Evolutionary conservation across 2,329 filamentous ascomycete genomes (phyloP).

Genomic region (Tolypocladium guangdongense): DNA sequence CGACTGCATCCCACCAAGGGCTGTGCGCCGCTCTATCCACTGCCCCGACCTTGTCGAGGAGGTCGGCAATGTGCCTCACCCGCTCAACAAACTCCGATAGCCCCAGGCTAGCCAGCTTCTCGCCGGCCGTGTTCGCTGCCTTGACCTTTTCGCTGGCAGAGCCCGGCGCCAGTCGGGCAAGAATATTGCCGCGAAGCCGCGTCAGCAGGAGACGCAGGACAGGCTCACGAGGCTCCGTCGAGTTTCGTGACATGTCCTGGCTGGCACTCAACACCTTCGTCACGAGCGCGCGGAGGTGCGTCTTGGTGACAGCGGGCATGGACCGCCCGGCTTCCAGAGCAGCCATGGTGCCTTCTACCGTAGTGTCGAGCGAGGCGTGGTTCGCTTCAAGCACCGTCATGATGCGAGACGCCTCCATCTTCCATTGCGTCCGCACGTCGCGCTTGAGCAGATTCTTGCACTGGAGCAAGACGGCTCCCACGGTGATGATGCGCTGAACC

Average conservation of each 20-base stretch:
- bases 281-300: slow-evolving; percentile 46
- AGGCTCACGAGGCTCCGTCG: slow-evolving; percentile 38
- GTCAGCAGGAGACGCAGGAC: slow-evolving; percentile 57
- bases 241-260: slow-evolving; percentile 29
- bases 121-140: slow-evolving; percentile 56
- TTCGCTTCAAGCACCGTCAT: slow-evolving; percentile 54
- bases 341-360: slow-evolving; percentile 50
- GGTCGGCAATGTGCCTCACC: slow-evolving; percentile 58
- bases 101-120: slow-evolving; percentile 58
- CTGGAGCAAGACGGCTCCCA: slow-evolving; percentile 64
- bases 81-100: slow-evolving; percentile 63
- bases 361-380: slow-evolving; percentile 37
- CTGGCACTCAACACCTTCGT: slow-evolving; percentile 43
- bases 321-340: slow-evolving; percentile 50
- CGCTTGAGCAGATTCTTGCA: slow-evolving; percentile 77
- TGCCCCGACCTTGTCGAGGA: slow-evolving; percentile 50
- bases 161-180: slow-evolving; percentile 51
- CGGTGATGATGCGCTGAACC: slow-evolving; percentile 52
- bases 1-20: slow-evolving; percentile 59
- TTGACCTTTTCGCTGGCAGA: slow-evolving; percentile 61
- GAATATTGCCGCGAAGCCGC: slow-evolving; percentile 55
- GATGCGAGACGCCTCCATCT: slow-evolving; percentile 60
- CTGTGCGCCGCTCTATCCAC: slow-evolving; percentile 61
- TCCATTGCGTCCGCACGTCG: slow-evolving; percentile 69
- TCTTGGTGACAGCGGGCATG: slow-evolving; percentile 54